Evolutionary conservation across 2,329 filamentous ascomycete species (phyloP).

Genomic region (Emericellopsis cladophorae): DNA sequence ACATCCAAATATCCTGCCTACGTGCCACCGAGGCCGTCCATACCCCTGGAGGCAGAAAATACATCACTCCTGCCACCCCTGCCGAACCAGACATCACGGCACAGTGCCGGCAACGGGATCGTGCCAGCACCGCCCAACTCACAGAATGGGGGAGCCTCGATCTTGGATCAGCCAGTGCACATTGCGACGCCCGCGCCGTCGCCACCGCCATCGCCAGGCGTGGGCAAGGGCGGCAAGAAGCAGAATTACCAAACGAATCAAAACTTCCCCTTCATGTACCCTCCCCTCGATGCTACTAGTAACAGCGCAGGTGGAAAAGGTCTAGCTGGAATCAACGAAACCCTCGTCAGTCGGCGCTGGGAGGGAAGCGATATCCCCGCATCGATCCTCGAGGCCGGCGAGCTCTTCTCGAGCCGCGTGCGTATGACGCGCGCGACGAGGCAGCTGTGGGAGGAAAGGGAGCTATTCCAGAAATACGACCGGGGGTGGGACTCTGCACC

Average conservation of each 20-base stretch:
- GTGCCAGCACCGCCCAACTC: conserved; percentile 40
- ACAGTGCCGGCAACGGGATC: conserved; percentile 48
- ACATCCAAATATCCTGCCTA: conserved; percentile 97
- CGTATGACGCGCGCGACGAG: conserved; percentile 83
- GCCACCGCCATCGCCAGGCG: conserved; percentile 77
- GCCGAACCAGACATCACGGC: conserved; percentile 57
- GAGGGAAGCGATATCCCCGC: conserved; percentile 88
- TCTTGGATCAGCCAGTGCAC: conserved; percentile 90
- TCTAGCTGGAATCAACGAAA: conserved; percentile 64
- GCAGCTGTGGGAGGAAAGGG: conserved; percentile 89
- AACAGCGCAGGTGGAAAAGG: conserved; percentile 88
- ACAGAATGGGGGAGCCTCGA: conserved; percentile 56
- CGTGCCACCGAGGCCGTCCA: conserved; percentile 69
- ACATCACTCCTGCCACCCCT: conserved; percentile 82
- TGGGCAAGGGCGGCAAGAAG: conserved; percentile 90
- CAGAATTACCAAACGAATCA: conserved; percentile 99
- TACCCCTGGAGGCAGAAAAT: conserved; percentile 81
- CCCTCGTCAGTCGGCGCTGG: conserved; percentile 74
- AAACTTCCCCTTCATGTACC: conserved; percentile 96
- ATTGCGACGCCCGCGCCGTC: conserved; percentile 97
- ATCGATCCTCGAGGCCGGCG: conserved; percentile 89
- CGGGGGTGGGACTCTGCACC: conserved; percentile 63
- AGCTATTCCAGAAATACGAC: conserved; percentile 83
- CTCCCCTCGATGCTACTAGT: conserved; percentile 76
- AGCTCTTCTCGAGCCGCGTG: conserved; percentile 80